Percentiles rank a stretch among this genome's conserved stretches.
phyloP scores from a whole-genome alignment of 2,329 filamentous ascomycete species.

The Paraconiothyrium brasiliense region DNA sequence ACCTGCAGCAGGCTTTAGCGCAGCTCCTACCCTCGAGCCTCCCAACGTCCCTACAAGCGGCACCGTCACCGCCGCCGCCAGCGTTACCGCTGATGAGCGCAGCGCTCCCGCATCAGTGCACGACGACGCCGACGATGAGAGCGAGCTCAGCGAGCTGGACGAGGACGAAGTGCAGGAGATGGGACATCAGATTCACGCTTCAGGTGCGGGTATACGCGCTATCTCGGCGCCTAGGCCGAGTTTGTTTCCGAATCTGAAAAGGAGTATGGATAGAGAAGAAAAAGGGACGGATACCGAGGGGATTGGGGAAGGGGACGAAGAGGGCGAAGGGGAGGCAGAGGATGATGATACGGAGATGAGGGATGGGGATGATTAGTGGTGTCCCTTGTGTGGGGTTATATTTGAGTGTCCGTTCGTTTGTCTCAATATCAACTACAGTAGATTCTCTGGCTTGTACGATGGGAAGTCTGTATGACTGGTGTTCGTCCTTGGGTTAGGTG shows the following conservation, averaged over 20 bases:
- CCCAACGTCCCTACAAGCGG: slow-evolving; percentile 49
- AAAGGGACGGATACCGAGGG: neutral
- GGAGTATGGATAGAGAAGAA: slow-evolving; percentile 15
- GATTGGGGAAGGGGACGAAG: neutral
- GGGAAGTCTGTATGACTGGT: neutral
- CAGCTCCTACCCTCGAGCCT: slow-evolving; percentile 21
- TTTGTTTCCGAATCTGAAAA: slow-evolving; percentile 39
- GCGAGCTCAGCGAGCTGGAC: slow-evolving; percentile 63
- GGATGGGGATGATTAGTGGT: neutral
- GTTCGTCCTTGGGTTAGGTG: neutral
- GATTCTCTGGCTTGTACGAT: neutral
- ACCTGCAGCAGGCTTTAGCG: slow-evolving; percentile 4
- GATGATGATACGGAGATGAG: slow-evolving; percentile 3
- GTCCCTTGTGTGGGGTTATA: neutral
- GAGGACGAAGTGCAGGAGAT: slow-evolving; percentile 52
- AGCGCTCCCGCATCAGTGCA: slow-evolving; percentile 66
- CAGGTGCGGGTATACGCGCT: neutral
- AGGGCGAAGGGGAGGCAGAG: slow-evolving; percentile 1
- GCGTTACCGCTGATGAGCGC: slow-evolving; percentile 54
- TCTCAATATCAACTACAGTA: too few relatives aligned
- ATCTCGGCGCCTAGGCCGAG: slow-evolving; percentile 22
- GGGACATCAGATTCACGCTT: slow-evolving; percentile 29
- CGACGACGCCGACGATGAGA: slow-evolving; percentile 64
- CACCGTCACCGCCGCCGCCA: slow-evolving; percentile 52
- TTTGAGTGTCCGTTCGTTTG: neutral